These are phyloP conservation scores for Eucalyptus tenuipes DNA, from an alignment of 345 rosid species.

Conservation along the genomic window DNA sequence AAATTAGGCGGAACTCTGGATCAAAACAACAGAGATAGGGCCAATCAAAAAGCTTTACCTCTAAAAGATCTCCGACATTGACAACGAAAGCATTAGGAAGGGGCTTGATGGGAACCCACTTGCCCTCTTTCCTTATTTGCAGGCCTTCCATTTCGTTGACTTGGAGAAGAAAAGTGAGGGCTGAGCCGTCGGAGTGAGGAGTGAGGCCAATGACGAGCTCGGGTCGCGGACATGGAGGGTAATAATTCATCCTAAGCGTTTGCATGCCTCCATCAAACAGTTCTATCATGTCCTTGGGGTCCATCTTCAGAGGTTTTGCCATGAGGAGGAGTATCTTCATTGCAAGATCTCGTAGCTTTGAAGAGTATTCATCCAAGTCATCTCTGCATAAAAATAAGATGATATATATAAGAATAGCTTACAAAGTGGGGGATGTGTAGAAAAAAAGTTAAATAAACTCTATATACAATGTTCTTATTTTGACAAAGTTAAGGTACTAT, in stretches of 20 bases:
- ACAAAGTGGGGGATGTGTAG: background rate
- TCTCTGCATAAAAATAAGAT: background rate
- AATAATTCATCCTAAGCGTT: background rate
- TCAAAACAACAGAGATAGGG: background rate
- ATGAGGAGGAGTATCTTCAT: background rate
- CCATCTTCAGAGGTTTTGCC: background rate
- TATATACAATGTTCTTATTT: background rate
- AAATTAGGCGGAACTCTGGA: background rate
- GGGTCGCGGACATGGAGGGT: constrained; percentile 4
- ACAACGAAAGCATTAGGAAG: constrained; percentile 24
- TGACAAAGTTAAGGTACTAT: background rate
- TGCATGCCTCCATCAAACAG: constrained; percentile 2
- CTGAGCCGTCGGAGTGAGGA: background rate
- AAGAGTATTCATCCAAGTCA: background rate
- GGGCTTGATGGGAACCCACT: constrained; percentile 23
- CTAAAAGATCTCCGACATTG: constrained; percentile 31
- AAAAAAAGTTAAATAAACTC: background rate
- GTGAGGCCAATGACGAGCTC: background rate
- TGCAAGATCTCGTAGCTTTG: background rate
- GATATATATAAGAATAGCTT: background rate
- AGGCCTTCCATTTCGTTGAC: constrained; percentile 2
- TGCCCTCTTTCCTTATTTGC: background rate
- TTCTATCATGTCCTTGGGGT: background rate
- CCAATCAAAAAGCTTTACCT: constrained; percentile 8
- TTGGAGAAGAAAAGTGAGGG: background rate